Percentiles rank a stretch among this genome's conserved stretches.
phyloP scores from a whole-genome alignment of 345 rosid genomes.

The Euphorbia pulcherrima region DNA sequence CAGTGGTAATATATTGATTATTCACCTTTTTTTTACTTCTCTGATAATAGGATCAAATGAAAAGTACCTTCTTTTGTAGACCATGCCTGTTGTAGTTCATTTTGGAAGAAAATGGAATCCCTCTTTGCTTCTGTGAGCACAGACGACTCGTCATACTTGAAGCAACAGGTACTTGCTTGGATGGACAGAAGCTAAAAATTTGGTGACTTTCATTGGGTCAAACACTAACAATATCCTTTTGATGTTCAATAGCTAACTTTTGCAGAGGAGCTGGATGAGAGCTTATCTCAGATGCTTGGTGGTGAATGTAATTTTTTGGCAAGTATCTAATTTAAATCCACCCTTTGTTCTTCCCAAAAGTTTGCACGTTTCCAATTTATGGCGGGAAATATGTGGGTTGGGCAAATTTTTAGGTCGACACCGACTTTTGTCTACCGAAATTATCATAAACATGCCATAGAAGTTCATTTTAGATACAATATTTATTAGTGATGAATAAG shows the following conservation, averaged over 20 bases:
- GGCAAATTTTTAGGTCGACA: not conserved
- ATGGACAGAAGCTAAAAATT: slow-evolving; percentile 12
- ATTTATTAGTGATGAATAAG: too few species aligned
- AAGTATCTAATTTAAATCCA: slow-evolving; percentile 17
- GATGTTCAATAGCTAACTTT: slow-evolving; percentile 46
- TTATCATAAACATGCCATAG: too few species aligned
- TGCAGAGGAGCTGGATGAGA: slow-evolving; percentile 66
- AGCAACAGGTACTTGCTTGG: slow-evolving; percentile 63
- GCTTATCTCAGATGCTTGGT: slow-evolving; percentile 56
- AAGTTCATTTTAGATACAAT: not conserved
- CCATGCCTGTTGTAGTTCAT: slow-evolving; percentile 60
- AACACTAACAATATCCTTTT: slow-evolving; percentile 21
- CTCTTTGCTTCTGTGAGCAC: slow-evolving; percentile 53
- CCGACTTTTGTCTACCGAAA: not conserved
- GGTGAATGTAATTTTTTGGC: slow-evolving; percentile 50
- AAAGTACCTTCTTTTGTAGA: slow-evolving; percentile 39
- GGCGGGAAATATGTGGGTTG: not conserved
- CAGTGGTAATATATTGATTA: slow-evolving; percentile 48
- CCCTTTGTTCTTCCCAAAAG: not conserved
- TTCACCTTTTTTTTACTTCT: slow-evolving; percentile 9
- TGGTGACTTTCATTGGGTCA: not conserved
- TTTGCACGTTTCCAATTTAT: not conserved
- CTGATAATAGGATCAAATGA: not conserved
- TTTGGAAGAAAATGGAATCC: slow-evolving; percentile 89
- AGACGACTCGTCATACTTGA: slow-evolving; percentile 63